Base-by-base conservation (phyloP, 2,329 filamentous ascomycete genomes). In the Hymenoscyphus linearis region DNA sequence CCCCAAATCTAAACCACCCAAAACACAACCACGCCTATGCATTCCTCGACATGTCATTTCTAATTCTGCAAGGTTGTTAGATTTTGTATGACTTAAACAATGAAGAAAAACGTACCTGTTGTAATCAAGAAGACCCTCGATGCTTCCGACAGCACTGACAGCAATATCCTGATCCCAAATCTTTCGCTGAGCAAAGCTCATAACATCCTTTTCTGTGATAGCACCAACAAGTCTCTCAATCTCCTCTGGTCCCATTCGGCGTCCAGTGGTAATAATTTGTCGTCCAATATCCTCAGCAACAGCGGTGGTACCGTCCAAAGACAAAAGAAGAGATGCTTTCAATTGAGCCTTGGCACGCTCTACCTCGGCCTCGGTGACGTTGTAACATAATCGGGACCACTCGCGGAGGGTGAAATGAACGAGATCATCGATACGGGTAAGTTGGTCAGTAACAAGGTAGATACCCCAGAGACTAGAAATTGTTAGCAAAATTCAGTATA, bases 261-360 rank as follows among this genome's bases (percentile, higher is more conserved):
- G 90, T 75, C 95, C 95, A 62, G 95, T 98, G 74, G 93, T 98
- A 81, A 99, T 87, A 79, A 99, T 92, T 81, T 99, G 95, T 78
- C 95, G 91, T 74, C 95, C 95, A 77, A 99, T 96, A 76, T 99
- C 95, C 83, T 99, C 95, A 64, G 95, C 95, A 60, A 97, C 89
- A 71, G 95, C 92, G 55, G 95, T 98, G 74, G 95, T 98, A 77
- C 93, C 96, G 76, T 99, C 95, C 35, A 99, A 91, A 58, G 92
- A 96, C 68, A 99, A 87, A 65, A 99, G 90, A 74, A 99, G 93
- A 60, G 93, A 96, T 65, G 95, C 95, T 86, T 99, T 99, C 73
- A 99, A 88, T 82, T 99, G 95, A 67, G 95, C 91, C 86, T 99
- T 99, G 78, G 95, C 95, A 71, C 95, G 93, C 86, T 99, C 95